Percentiles rank a stretch among this genome's conserved stretches.
Evolutionary conservation across 2,329 filamentous ascomycete genomes (phyloP).

Genomic region (Pseudogymnoascus sp.): DNA sequence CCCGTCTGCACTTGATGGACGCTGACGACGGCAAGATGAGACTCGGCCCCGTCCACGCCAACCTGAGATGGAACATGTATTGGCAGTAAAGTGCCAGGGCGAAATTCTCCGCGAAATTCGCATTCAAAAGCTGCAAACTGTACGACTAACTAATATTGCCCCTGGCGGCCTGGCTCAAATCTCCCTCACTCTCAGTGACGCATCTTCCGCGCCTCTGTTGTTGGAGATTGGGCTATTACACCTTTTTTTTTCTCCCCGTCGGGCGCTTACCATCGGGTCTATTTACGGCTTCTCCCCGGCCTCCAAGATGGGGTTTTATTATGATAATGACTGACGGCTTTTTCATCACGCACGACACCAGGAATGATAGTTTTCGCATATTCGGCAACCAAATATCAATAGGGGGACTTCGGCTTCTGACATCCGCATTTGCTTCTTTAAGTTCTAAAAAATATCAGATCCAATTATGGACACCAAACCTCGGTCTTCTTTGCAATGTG

Average conservation of each 20-base stretch:
- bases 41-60: not conserved
- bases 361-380: not conserved
- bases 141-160: not conserved
- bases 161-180: not conserved
- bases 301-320: not conserved
- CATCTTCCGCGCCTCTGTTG: not conserved
- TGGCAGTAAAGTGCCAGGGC: conserved; percentile 5
- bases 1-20: conserved; percentile 52
- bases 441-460: not conserved
- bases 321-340: not conserved
- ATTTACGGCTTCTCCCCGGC: not conserved
- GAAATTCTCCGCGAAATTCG: not conserved
- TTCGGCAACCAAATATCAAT: not conserved
- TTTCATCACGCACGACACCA: not conserved
- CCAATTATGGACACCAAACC: not conserved
- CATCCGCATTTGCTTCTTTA: not conserved
- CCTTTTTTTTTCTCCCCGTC: not conserved
- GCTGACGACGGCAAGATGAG: not conserved
- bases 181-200: not conserved
- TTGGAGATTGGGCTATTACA: not conserved
- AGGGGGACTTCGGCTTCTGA: not conserved
- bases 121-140: not conserved
- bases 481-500: not conserved
- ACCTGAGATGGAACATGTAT: conserved; percentile 9
- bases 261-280: not conserved